Base-by-base conservation (phyloP, 2,329 filamentous ascomycete species). In the Pseudogymnoascus sp. region DNA sequence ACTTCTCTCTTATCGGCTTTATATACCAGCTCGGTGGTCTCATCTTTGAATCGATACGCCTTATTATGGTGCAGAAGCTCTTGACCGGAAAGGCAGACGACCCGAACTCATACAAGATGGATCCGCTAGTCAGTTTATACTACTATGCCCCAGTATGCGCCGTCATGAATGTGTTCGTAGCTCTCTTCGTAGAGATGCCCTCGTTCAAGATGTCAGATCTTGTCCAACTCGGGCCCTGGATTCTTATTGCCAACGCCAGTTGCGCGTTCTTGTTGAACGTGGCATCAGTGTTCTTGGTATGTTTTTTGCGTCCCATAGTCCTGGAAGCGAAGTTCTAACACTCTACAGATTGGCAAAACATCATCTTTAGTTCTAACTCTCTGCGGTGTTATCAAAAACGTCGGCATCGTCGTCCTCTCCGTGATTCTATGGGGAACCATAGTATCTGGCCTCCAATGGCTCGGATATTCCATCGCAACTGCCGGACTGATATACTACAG, bases 81-180 rank as follows among this genome's bases (percentile, higher is more conserved):
- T 82, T 95, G 58, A 89, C 84, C 70, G 62, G 62, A 23, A 62
- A 61, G 52, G 13, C 55, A 6, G 55, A 57, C 13, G 88, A 76
- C 23, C 55, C 55, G 5, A 57, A 57, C 33, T 52, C 45, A 30
- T 57, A 57, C 19, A 90, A 89, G 77, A 94, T 95, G 90, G 89
- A 94, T 69, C 89, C 90, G 34, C 80, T 95, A 34, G 89, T 94
- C 63, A 90, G 88, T 30, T 81, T 95, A 19, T 95, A 95, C 79
- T 95, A 95, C 78, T 95, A 90, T 70, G 90, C 90, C 0, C 90
- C 90, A 4, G 85, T 90, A 56, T 95, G 90, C 74, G 88, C 89
- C 56, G 74, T 86, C 67, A 90, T 91, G 84, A 95, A 95, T 75
- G 77, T 86, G 60, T 66, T 86, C 35, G 83, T 90, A 33, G 83